Evolutionary conservation across 2,329 filamentous ascomycete species (phyloP).

Genomic region (Xenoacremonium recifei): DNA sequence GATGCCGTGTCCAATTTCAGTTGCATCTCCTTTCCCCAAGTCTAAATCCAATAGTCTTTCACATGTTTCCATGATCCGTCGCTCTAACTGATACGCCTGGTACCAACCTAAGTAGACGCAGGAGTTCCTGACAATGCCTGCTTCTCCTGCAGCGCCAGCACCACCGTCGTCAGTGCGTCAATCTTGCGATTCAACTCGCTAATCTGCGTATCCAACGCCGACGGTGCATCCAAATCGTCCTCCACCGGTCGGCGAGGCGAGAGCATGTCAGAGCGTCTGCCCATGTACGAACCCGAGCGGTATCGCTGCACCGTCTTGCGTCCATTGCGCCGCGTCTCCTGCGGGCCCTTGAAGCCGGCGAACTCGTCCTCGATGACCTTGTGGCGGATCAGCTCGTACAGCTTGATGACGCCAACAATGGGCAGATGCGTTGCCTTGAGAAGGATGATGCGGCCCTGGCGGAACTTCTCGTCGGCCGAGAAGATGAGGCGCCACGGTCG

Average conservation of each 20-base stretch:
- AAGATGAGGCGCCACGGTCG: slow-evolving; percentile 70
- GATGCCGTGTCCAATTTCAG: no score
- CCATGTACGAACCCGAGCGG: slow-evolving; percentile 12
- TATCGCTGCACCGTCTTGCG: slow-evolving; percentile 14
- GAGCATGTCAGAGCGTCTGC: slow-evolving; percentile 14
- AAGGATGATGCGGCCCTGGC: slow-evolving; percentile 59
- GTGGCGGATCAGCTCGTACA: slow-evolving; percentile 58
- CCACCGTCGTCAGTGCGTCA: slow-evolving; percentile 53
- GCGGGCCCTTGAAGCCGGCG: slow-evolving; percentile 48
- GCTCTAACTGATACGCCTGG: no score
- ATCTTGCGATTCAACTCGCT: slow-evolving; percentile 57
- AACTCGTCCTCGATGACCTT: slow-evolving; percentile 42
- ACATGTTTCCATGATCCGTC: no score
- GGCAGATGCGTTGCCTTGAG: slow-evolving; percentile 64
- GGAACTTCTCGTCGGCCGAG: slow-evolving; percentile 61
- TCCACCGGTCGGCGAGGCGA: slow-evolving; percentile 22
- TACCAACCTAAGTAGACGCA: no score
- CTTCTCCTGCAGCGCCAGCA: slow-evolving; percentile 48
- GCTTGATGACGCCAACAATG: slow-evolving; percentile 65
- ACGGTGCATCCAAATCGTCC: slow-evolving; percentile 39
- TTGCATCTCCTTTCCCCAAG: no score
- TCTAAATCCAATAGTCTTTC: no score
- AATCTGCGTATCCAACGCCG: slow-evolving; percentile 49
- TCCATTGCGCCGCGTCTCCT: slow-evolving; percentile 23
- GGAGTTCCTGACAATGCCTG: slow-evolving; percentile 10